These are phyloP conservation scores for Lichtheimia ramosa DNA, from an alignment of 371 early-diverging fungal genomes.

Conservation along the genomic window DNA sequence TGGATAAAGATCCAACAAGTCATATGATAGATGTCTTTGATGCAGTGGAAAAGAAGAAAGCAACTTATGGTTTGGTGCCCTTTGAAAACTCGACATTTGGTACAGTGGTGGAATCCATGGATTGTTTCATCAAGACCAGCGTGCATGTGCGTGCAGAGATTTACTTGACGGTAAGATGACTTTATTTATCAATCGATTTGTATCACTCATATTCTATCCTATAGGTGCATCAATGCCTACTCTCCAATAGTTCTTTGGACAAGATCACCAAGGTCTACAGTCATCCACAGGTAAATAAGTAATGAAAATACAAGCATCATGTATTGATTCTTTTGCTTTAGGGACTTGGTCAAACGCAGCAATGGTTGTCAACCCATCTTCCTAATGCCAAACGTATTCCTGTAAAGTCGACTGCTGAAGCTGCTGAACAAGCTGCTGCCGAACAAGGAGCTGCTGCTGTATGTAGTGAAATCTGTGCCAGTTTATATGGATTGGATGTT, in stretches of 20 bases:
- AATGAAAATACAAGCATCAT: neutral
- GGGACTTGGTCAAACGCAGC: constrained; percentile 86
- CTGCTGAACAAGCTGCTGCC: constrained; percentile 83
- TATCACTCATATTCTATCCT: neutral
- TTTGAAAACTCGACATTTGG: constrained; percentile 95
- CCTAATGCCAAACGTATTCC: constrained; percentile 73
- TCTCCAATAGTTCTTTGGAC: constrained; percentile 65
- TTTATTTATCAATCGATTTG: neutral
- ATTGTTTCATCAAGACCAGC: constrained; percentile 65
- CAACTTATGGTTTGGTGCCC: constrained; percentile 91
- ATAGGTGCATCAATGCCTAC: constrained; percentile 73
- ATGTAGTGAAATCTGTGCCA: constrained; percentile 77
- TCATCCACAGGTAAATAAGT: constrained; percentile 77
- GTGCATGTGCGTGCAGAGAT: constrained; percentile 65
- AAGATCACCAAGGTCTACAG: constrained; percentile 83
- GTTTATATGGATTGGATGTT: constrained; percentile 80
- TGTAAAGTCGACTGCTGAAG: constrained; percentile 85
- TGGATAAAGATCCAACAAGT: too few species aligned
- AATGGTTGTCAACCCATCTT: constrained; percentile 70
- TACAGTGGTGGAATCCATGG: constrained; percentile 82
- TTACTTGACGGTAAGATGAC: constrained; percentile 54
- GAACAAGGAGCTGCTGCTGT: constrained; percentile 86
- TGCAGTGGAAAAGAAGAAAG: constrained; percentile 75
- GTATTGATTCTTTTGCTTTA: constrained; percentile 19
- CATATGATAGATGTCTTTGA: constrained; percentile 70